Evolutionary conservation across 2,329 filamentous ascomycete genomes (phyloP).

Genomic region (Penicillium digitatum): DNA sequence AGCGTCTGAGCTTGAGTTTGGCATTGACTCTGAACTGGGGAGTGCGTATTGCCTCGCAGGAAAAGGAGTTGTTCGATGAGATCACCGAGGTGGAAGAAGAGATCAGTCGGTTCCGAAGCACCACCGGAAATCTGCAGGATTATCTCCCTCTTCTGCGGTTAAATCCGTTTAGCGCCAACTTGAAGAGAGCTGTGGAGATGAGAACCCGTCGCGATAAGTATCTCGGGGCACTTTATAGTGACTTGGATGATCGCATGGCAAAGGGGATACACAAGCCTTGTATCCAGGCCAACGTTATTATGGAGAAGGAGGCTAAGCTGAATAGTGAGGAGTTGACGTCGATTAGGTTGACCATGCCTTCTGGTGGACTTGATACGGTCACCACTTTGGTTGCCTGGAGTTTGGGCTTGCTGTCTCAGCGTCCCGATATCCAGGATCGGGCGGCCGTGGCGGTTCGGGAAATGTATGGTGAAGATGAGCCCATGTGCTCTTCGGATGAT

Average conservation of each 20-base stretch:
- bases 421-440: conserved; percentile 60
- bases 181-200: conserved; percentile 57
- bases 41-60: conserved; percentile 55
- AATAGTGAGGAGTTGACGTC: conserved; percentile 61
- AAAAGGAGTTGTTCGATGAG: conserved; percentile 63
- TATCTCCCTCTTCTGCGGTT: conserved; percentile 70
- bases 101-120: conserved; percentile 69
- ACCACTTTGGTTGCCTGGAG: conserved; percentile 65
- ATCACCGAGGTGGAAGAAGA: conserved; percentile 71
- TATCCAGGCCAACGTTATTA: conserved; percentile 64
- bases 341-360: conserved; percentile 66
- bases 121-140: conserved; percentile 75
- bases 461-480: conserved; percentile 50
- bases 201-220: conserved; percentile 59
- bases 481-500: conserved; percentile 58
- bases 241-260: conserved; percentile 58
- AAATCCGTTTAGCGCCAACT: conserved; percentile 60
- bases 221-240: conserved; percentile 54
- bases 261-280: conserved; percentile 60
- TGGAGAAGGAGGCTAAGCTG: conserved; percentile 60
- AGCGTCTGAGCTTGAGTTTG: conserved; percentile 60
- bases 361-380: conserved; percentile 63
- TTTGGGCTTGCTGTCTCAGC: conserved; percentile 56
- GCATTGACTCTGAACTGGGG: conserved; percentile 65
- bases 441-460: conserved; percentile 56